A percentile compares a stretch with the other conserved stretches of the same genome.
These are phyloP conservation scores for Neospermospora avenae DNA, from an alignment of 2,329 filamentous ascomycete species.

Conservation along the genomic window DNA sequence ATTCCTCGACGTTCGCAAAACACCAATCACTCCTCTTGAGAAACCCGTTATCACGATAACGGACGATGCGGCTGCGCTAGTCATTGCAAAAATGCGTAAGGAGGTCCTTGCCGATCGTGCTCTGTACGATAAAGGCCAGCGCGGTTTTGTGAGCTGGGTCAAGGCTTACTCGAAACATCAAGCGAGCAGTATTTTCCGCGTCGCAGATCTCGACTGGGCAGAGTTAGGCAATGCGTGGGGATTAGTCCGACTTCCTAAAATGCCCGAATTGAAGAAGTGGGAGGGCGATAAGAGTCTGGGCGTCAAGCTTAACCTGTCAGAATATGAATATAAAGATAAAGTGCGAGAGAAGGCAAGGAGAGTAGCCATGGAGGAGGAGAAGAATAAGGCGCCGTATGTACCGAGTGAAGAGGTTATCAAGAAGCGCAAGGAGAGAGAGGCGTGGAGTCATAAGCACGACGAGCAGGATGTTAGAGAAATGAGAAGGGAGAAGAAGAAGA, in stretches of 20 bases:
- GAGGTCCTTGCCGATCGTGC: conserved; percentile 50
- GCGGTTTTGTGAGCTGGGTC: conserved; percentile 91
- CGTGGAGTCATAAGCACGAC: conserved; percentile 72
- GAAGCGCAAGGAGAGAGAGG: conserved; percentile 61
- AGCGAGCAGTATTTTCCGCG: conserved; percentile 85
- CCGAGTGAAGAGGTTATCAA: conserved; percentile 43
- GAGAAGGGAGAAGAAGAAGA: conserved; percentile 61
- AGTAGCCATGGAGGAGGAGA: conserved; percentile 50
- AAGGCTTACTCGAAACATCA: conserved; percentile 89
- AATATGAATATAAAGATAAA: conserved; percentile 70
- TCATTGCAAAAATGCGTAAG: conserved; percentile 59
- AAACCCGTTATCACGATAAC: conserved; percentile 55
- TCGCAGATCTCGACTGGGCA: conserved; percentile 78
- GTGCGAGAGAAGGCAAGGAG: conserved; percentile 63
- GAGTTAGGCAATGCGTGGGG: conserved; percentile 82
- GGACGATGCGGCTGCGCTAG: conserved; percentile 55
- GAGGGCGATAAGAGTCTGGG: conserved; percentile 63
- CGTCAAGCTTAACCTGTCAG: conserved; percentile 63
- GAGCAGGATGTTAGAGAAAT: conserved; percentile 59
- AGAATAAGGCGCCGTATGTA: conserved; percentile 39
- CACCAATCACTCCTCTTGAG: conserved; percentile 66
- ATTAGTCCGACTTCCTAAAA: conserved; percentile 80
- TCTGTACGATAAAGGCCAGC: conserved; percentile 79
- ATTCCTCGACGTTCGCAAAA: conserved; percentile 84
- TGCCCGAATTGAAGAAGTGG: conserved; percentile 83